Evolutionary conservation across 2,329 filamentous ascomycete genomes (phyloP).

Genomic region (Talaromyces amestolkiae): DNA sequence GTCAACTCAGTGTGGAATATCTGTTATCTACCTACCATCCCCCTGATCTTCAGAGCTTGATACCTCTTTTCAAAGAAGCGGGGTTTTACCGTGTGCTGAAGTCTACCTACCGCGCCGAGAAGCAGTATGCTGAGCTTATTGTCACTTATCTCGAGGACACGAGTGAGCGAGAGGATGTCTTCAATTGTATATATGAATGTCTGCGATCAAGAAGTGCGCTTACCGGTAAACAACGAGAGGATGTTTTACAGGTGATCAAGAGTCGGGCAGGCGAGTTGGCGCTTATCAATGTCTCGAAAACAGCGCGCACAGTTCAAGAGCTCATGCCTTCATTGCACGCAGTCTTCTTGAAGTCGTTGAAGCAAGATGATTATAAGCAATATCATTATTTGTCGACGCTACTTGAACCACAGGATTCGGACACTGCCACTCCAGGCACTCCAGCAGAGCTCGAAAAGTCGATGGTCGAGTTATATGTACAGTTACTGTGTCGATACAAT

Average conservation of each 20-base stretch:
- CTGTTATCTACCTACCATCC: conserved; percentile 90
- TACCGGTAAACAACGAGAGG: conserved; percentile 66
- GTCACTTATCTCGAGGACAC: conserved; percentile 81
- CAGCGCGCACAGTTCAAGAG: conserved; percentile 64
- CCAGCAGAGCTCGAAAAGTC: conserved; percentile 48
- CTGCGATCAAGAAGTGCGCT: conserved; percentile 64
- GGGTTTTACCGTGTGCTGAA: conserved; percentile 91
- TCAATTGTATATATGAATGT: conserved; percentile 74
- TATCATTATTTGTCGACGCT: conserved; percentile 75
- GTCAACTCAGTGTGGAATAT: conserved; percentile 95
- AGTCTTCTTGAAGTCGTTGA: conserved; percentile 61
- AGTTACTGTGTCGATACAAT: conserved; percentile 85
- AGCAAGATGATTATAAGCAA: conserved; percentile 62
- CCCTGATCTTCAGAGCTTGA: conserved; percentile 70
- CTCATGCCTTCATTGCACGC: conserved; percentile 65
- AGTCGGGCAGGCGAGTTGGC: conserved; percentile 65
- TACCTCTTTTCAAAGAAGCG: conserved; percentile 74
- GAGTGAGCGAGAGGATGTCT: conserved; percentile 71
- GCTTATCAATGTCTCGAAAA: conserved; percentile 61
- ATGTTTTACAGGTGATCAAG: conserved; percentile 67
- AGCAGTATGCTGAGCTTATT: conserved; percentile 74
- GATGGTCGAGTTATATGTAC: conserved; percentile 80
- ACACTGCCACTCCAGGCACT: conserved; percentile 30
- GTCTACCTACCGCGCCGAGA: conserved; percentile 76
- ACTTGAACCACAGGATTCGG: conserved; percentile 60